Conservation (phyloP, 345 rosid species). For the Eucalyptus sideroxylon region DNA sequence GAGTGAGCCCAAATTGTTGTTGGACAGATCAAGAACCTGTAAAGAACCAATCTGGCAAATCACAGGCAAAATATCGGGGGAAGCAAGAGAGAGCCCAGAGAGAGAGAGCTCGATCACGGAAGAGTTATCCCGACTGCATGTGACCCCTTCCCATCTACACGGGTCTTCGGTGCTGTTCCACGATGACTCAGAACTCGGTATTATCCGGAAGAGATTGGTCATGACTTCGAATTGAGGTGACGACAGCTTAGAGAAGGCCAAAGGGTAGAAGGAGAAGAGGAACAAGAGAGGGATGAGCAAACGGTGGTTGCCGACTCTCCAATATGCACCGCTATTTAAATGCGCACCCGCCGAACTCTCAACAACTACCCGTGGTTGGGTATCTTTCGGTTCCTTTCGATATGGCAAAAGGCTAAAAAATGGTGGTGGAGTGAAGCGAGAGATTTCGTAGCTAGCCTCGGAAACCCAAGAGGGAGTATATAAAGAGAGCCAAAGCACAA, state of each 20-base stretch:
- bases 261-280: neutral
- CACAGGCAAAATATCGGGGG: slow-evolving; percentile 22
- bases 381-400: neutral
- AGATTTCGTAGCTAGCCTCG: neutral
- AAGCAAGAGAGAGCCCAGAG: slow-evolving; percentile 17
- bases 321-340: no score
- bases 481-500: neutral
- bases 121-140: slow-evolving; percentile 16
- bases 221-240: slow-evolving; percentile 23
- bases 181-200: neutral
- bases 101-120: slow-evolving; percentile 25
- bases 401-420: neutral
- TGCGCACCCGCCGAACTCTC: neutral
- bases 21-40: slow-evolving; percentile 39
- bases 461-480: neutral
- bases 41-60: slow-evolving; percentile 51
- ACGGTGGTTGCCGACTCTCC: neutral
- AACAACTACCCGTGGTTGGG: no score
- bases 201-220: slow-evolving; percentile 16
- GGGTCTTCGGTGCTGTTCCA: slow-evolving; percentile 29
- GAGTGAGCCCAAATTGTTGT: slow-evolving; percentile 32
- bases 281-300: neutral
- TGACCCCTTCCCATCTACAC: slow-evolving; percentile 47
- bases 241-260: slow-evolving; percentile 6
- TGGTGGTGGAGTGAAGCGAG: neutral